Evolutionary conservation across 306 rosid species (phyloP).

Genomic region (Elaeagnus macrophylla): DNA sequence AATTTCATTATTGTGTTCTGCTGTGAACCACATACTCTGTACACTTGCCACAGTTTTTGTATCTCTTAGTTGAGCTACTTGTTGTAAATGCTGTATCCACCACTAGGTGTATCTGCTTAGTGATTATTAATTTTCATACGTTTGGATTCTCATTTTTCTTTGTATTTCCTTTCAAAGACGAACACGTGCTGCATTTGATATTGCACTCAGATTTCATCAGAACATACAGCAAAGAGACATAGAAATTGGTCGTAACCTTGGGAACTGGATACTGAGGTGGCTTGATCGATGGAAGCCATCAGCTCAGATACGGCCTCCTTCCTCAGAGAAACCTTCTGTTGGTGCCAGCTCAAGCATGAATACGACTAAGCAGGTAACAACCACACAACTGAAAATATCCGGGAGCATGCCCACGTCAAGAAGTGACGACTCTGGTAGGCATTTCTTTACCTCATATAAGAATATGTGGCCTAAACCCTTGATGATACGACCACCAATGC

Average conservation of each 20-base stretch:
- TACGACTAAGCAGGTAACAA: conserved; percentile 25
- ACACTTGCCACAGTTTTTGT: too few relatives aligned
- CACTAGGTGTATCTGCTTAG: too few relatives aligned
- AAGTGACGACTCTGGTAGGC: conserved; percentile 48
- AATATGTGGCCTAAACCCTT: conserved; percentile 35
- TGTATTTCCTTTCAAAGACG: conserved; percentile 33
- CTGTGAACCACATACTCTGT: too few relatives aligned
- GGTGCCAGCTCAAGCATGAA: conserved; percentile 25
- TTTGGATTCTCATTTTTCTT: not conserved
- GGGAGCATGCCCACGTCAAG: conserved; percentile 26
- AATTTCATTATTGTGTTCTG: too few relatives aligned
- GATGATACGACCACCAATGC: conserved; percentile 46
- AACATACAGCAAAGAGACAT: conserved; percentile 76
- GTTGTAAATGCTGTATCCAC: not conserved
- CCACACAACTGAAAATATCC: conserved; percentile 31
- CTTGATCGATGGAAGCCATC: conserved; percentile 78
- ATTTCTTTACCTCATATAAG: conserved; percentile 38
- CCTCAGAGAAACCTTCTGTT: conserved; percentile 10
- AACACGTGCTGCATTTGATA: conserved; percentile 59
- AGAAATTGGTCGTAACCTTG: conserved; percentile 75
- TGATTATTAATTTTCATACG: not conserved
- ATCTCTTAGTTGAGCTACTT: too few relatives aligned
- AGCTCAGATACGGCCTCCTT: conserved; percentile 58
- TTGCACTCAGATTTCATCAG: conserved; percentile 55
- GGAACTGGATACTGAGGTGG: conserved; percentile 63